These are phyloP conservation scores for Amanita rubescens DNA, from an alignment of 768 basidiomycete genomes.

Conservation along the genomic window DNA sequence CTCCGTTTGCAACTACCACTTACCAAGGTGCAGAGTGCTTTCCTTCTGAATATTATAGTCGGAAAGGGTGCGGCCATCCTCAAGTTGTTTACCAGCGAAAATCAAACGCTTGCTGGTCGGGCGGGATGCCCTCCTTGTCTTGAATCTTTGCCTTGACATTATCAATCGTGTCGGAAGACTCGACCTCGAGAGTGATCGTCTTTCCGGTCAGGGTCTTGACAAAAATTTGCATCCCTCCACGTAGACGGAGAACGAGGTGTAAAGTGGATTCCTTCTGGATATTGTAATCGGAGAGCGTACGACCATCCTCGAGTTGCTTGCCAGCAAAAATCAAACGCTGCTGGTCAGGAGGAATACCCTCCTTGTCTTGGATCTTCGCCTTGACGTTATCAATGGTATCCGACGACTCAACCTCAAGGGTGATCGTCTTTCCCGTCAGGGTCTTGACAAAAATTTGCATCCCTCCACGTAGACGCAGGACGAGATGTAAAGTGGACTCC, in stretches of 20 bases:
- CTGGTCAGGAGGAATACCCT: constrained; percentile 28
- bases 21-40: constrained; percentile 48
- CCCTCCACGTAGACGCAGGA: constrained; percentile 23
- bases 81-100: constrained; percentile 87
- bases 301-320: constrained; percentile 83
- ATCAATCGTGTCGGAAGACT: constrained; percentile 69
- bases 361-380: constrained; percentile 72
- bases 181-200: constrained; percentile 70
- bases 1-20: too few species aligned
- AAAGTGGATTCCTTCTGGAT: constrained; percentile 65
- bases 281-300: constrained; percentile 67
- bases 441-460: constrained; percentile 39
- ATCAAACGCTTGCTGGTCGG: constrained; percentile 51
- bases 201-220: constrained; percentile 42
- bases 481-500: constrained; percentile 51
- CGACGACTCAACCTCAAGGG: constrained; percentile 65
- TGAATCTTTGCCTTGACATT: constrained; percentile 74
- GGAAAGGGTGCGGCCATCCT: constrained; percentile 76
- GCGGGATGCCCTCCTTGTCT: constrained; percentile 54
- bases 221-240: constrained; percentile 33
- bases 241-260: constrained; percentile 28
- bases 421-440: constrained; percentile 55
- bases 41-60: constrained; percentile 68
- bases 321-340: constrained; percentile 82
- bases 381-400: constrained; percentile 74